Evolutionary conservation across 257 asterid species (phyloP), one percentile per base, ranked within the genome.

Genomic region (Capsicum rhomboideum): DNA sequence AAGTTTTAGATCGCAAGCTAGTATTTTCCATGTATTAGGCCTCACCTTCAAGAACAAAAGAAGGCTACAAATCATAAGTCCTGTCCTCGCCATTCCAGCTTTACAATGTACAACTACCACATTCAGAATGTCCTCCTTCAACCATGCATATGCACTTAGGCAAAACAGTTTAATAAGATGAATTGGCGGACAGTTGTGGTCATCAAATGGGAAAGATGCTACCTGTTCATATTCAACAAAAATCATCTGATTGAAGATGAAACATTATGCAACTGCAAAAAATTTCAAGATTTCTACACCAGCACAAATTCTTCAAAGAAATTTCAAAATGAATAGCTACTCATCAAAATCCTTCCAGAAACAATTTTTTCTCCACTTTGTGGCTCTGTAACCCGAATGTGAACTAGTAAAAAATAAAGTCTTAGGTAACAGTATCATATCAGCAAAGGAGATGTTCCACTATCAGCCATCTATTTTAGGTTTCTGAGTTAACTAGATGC

Each of bases 1-100:
- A 67, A 78, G 52, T 49, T 78, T 74, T 72, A 71, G 44, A 54
- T 86, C 37, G 69, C n/a, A 16, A 61, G 67, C 78, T 75, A 75
- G 78, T 59, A 79, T 75, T 83, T 72, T 82, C 34, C 77, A 59
- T 77, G 59, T 82, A 84, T 54, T 64, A 69, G 80, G 84, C 67
- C 85, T 89, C 83, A 93, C 98, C 99, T 96, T 96, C 86, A 96
- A 90, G 92, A 90, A 96, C 84, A 96, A 91, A 82, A 96, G 98
- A 86, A 96, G 97, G 91, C 99, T 92, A 82, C 98, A 96, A 78
- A 94, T 94, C 98, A 96, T 96, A 89, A 96, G 86, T 85, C 98
- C 98, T 10, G 98, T 96, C 92, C 99, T 93, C 71, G 99, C 99
- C 91, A 86, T 96, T 78, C 99, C 99, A 82, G 99, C 99, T 93